Conservation (phyloP, 1,139 yeast species). For the Lodderomyces elongisporus region DNA sequence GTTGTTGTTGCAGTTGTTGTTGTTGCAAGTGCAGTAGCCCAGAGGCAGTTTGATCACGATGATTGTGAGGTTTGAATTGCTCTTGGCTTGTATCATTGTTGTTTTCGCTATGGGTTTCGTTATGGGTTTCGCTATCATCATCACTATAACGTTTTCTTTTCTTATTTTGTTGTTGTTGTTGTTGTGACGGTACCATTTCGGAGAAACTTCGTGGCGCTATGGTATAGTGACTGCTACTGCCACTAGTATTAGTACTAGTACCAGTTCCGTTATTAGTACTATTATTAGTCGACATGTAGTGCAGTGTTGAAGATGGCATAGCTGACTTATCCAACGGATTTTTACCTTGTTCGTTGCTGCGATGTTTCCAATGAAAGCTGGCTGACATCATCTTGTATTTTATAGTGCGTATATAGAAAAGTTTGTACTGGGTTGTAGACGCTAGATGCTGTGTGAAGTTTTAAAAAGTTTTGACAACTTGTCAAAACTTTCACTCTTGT, state of each 20-base stretch:
- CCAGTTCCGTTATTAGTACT: too few species aligned
- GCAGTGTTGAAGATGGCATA: neutral
- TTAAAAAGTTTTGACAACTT: neutral
- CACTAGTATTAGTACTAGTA: conserved; percentile 2
- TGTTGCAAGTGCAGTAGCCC: conserved; percentile 2
- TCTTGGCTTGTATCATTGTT: neutral
- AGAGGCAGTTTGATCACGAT: conserved; percentile 4
- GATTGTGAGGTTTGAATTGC: neutral
- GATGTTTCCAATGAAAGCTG: conserved; percentile 32
- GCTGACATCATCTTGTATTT: conserved; percentile 22
- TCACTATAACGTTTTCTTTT: conserved; percentile 1
- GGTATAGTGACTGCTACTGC: too few species aligned
- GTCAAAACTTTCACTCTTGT: neutral
- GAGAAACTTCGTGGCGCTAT: conserved; percentile 2
- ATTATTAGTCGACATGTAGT: conserved; percentile 4
- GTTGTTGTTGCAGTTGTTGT: conserved; percentile 1
- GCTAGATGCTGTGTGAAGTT: neutral
- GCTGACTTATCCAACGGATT: conserved; percentile 4
- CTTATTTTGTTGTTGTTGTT: neutral
- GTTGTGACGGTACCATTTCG: neutral
- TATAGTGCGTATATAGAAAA: neutral
- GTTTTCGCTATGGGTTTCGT: neutral
- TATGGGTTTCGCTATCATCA: neutral
- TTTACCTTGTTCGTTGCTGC: conserved; percentile 12
- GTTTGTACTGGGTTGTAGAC: neutral